phyloP scores from a whole-genome alignment of 2,329 filamentous ascomycete species.

The Fusarium newnesense region DNA sequence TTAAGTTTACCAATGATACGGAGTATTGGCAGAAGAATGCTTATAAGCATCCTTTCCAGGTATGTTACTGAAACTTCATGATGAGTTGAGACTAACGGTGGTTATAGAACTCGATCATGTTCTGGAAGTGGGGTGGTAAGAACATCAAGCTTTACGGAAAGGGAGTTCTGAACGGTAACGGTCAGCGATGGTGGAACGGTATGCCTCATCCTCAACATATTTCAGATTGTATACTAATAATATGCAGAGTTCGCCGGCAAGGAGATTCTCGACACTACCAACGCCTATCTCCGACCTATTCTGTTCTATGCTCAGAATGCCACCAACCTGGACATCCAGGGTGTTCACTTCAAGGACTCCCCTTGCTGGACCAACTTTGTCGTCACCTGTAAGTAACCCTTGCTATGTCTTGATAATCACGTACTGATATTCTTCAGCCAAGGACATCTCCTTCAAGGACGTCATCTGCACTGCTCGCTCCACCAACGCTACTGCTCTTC shows the following conservation, averaged over 20 bases:
- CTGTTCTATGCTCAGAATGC: constrained; percentile 43
- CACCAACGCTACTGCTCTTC: constrained; percentile 34
- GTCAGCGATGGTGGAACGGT: constrained; percentile 42
- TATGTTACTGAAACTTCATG: neutral
- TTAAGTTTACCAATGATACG: constrained; percentile 42
- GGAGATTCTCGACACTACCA: constrained; percentile 36
- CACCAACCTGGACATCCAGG: constrained; percentile 35
- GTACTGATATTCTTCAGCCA: constrained; percentile 10
- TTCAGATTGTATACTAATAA: neutral
- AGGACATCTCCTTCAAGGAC: constrained; percentile 38
- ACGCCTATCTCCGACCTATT: constrained; percentile 38
- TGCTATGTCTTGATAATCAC: rapidly evolving
- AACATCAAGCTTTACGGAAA: constrained; percentile 40
- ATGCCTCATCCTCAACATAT: rapidly evolving
- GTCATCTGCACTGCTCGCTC: constrained; percentile 41
- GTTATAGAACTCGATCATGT: constrained; percentile 40
- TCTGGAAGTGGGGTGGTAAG: constrained; percentile 40
- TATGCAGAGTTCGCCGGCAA: constrained; percentile 30
- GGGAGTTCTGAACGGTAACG: constrained; percentile 38
- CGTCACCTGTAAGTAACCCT: constrained; percentile 28
- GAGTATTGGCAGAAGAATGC: constrained; percentile 39
- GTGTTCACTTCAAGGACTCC: constrained; percentile 42
- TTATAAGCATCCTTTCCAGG: constrained; percentile 40
- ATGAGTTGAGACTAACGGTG: neutral
- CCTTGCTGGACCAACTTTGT: constrained; percentile 42